Evolutionary conservation across 257 asterid species (phyloP), one percentile per base, ranked within the genome.

Genomic region (Handroanthus guayacan): DNA sequence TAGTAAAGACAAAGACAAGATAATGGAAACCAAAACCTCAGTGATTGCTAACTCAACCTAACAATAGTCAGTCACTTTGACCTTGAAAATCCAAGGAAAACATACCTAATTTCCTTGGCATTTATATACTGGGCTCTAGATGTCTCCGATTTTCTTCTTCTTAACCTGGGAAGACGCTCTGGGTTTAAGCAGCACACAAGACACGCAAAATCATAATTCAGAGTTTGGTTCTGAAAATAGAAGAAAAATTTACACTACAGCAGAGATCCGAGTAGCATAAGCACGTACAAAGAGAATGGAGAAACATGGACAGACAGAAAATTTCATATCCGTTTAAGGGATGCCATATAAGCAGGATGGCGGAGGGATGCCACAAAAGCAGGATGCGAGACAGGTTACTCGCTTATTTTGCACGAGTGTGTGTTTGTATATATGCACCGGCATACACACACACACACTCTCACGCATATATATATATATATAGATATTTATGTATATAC

Each of bases 91-190:
- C 58, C 47, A 38, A 43, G 69, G 34, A 74, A 77, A 37, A 47
- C 83, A 37, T 84, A 92, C 98, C 87, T 94, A 71, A 94, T 87
- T 72, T 94, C 97, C 79, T 90, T 94, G 54, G 79, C 71, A 85
- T 85, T 79, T 51, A 94, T 94, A 58, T 94, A 94, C 62, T 94
- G 98, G 64, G 93, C 89, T 84, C 98, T 85, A 64, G 82, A 86
- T 63, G 98, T 92, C 88, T 94, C 98, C 54, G 98, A 94, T 36
- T 89, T 94, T 70, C 97, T 88, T 73, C 98, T 86, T 81, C 97
- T 84, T 67, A 83, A n/a, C 86, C 83, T 83, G 65, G 89, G 96
- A 80, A 87, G 85, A 82, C 60, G 80, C 70, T 86, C 98, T 89
- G 90, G 50, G 67, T 61, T 62, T 17, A 52, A 81, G 51, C 74